Evolutionary conservation across 2,329 filamentous ascomycete species (phyloP).

Genomic region (Sporothrix protearum): DNA sequence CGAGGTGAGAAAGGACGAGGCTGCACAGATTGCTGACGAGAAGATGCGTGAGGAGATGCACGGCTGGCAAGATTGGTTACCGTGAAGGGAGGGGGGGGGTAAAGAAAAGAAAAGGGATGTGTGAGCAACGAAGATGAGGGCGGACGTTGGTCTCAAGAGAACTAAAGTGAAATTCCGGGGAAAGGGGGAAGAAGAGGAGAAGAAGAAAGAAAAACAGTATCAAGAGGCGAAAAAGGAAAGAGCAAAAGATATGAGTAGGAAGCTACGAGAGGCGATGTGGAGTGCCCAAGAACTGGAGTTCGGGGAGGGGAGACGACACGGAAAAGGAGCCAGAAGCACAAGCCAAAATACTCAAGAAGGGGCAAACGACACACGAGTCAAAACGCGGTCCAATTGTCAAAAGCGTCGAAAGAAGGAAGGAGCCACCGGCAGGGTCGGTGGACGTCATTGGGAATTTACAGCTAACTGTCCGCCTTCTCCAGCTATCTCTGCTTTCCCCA

Average conservation of each 20-base stretch:
- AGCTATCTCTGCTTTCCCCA: not conserved
- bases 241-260: slow-evolving; percentile 11
- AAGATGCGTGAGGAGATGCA: slow-evolving; percentile 2
- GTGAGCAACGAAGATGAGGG: not conserved
- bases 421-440: slow-evolving; percentile 16
- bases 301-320: not conserved
- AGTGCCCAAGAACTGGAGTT: slow-evolving; percentile 11
- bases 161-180: not conserved
- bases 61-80: not conserved
- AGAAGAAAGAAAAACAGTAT: not conserved
- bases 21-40: not conserved
- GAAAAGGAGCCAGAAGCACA: slow-evolving; percentile 17
- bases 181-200: slow-evolving; percentile 12
- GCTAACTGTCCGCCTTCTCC: not conserved
- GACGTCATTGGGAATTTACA: slow-evolving; percentile 17
- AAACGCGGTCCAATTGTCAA: slow-evolving; percentile 1
- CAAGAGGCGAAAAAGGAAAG: not conserved
- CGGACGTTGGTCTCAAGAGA: not conserved
- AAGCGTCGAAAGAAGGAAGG: not conserved
- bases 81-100: not conserved
- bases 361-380: slow-evolving; percentile 4
- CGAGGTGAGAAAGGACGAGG: not conserved
- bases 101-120: not conserved
- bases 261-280: not conserved
- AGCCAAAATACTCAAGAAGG: slow-evolving; percentile 14